These are phyloP conservation scores for Saxophila tyrrhenica DNA, from an alignment of 495 filamentous ascomycete genomes.

Conservation along the genomic window DNA sequence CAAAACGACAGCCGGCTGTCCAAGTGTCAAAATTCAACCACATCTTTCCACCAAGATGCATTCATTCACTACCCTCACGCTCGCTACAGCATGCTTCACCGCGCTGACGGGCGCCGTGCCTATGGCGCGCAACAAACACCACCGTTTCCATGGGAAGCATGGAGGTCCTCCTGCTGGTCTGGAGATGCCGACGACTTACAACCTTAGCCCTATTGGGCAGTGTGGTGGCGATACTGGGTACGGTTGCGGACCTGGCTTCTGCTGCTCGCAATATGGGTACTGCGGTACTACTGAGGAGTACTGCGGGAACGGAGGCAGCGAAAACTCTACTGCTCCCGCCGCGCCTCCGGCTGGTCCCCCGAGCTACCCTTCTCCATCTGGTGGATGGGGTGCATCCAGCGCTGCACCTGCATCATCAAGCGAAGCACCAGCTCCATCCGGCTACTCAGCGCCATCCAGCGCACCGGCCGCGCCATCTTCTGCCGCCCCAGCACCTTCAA, in stretches of 20 bases:
- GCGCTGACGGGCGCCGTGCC: neutral
- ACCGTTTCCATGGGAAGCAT: neutral
- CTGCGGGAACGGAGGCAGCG: slow-evolving; percentile 12
- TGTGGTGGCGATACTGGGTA: slow-evolving; percentile 12
- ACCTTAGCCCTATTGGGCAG: neutral
- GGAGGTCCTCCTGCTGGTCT: neutral
- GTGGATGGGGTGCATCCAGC: too few species aligned
- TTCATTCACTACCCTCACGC: neutral
- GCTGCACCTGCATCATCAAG: neutral
- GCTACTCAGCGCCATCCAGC: neutral
- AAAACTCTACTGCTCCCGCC: slow-evolving; percentile 3
- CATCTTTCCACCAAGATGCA: neutral
- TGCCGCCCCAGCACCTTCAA: neutral
- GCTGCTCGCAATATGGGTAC: slow-evolving; percentile 17
- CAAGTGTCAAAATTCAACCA: neutral
- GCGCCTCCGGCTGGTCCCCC: neutral
- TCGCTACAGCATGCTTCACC: neutral
- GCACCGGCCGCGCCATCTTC: neutral
- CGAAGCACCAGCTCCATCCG: neutral
- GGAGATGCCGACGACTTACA: neutral
- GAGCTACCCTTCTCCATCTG: neutral
- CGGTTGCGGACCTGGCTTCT: slow-evolving; percentile 9
- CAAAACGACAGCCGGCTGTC: neutral
- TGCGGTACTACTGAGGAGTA: slow-evolving; percentile 10
- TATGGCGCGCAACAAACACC: neutral